A percentile compares a stretch with the other conserved stretches of the same genome.
phyloP scores from a whole-genome alignment of 495 filamentous ascomycete species.

The Venustampulla echinocandica region DNA sequence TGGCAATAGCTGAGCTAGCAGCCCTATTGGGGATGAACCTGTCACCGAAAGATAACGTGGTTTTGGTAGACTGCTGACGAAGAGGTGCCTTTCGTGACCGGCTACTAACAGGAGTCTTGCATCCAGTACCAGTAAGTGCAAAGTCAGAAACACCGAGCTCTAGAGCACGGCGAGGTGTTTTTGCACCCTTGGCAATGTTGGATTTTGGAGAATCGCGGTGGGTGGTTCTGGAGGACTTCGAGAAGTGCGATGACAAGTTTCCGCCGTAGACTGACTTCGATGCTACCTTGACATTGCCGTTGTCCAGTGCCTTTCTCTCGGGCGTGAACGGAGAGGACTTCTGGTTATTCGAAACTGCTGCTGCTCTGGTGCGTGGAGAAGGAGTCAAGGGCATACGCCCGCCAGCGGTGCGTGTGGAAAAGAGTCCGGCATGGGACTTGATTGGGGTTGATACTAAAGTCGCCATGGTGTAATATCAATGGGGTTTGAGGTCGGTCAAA shows the following conservation, averaged over 20 bases:
- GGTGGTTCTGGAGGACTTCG: conserved; percentile 53
- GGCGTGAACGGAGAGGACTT: conserved; percentile 73
- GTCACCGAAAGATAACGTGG: conserved; percentile 79
- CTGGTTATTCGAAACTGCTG: conserved; percentile 34
- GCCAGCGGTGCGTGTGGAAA: conserved; percentile 86
- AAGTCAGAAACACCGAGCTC: conserved; percentile 92
- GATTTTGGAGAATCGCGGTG: conserved; percentile 80
- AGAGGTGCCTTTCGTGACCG: conserved; percentile 53
- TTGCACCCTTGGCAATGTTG: conserved; percentile 69
- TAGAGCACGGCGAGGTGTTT: conserved; percentile 65
- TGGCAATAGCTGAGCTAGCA: conserved; percentile 80
- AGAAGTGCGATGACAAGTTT: conserved; percentile 66
- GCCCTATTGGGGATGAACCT: conserved; percentile 92
- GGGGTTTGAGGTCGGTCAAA: conserved; percentile 30
- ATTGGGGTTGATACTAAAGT: conserved; percentile 83
- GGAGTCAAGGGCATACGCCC: conserved; percentile 92
- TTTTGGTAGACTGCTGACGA: conserved; percentile 64
- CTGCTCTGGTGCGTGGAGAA: conserved; percentile 59
- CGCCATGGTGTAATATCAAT: conserved; percentile 65
- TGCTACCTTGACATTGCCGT: conserved; percentile 40
- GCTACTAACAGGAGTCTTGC: conserved; percentile 63
- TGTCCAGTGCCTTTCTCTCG: conserved; percentile 43
- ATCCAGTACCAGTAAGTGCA: conserved; percentile 68
- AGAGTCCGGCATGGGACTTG: conserved; percentile 88
- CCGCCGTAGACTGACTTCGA: conserved; percentile 64